Base-by-base conservation (phyloP, 306 rosid genomes). In the Abrus precatorius region DNA sequence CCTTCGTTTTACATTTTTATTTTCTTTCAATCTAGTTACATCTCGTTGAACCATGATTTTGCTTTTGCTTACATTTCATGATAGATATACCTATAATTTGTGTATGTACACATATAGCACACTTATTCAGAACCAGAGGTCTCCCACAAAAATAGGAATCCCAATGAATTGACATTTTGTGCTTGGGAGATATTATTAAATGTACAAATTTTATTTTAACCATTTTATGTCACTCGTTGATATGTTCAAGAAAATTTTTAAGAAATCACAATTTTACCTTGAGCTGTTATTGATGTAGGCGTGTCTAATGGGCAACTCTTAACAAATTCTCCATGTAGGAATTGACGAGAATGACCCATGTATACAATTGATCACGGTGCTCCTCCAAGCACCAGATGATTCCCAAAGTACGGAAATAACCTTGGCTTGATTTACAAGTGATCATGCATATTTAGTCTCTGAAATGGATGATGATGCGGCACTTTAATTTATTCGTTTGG, bases 371-470 rank as follows among this genome's bases (percentile, higher is more conserved):
- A 52, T 11, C n/a, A 44, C 12, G 30, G 69, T 78, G 80, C 61
- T 20, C 52, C 11, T 6, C 10, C 20, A n/a, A 50, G 77, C 86
- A 75, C 14, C 20, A 7, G 20, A 79, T 62, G 2, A 80, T 60
- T 67, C 33, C 69, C 29, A 14, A 32, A 6, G 80, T 40, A 62
- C 63, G 67, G 59, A 28, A 13, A 64, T 40, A 69, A 76, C 29
- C 50, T 66, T 86, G 66, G 94, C 88, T 88, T 86, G 88, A 73
- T 75, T 84, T 74, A 79, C 84, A 88, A 78, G 89, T 44, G 82
- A 90, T 76, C 81, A 78, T 79, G 43, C 63, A 49, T 48, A 41
- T 45, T 38, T 64, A 57, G 84, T 81, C 81, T 75, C 43, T 13
- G 56, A 57, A 82, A 53, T 29, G 29, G 75, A 59, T 53, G 55